Conservation (phyloP, 2,329 filamentous ascomycete genomes). For the Aureobasidium sp. region DNA sequence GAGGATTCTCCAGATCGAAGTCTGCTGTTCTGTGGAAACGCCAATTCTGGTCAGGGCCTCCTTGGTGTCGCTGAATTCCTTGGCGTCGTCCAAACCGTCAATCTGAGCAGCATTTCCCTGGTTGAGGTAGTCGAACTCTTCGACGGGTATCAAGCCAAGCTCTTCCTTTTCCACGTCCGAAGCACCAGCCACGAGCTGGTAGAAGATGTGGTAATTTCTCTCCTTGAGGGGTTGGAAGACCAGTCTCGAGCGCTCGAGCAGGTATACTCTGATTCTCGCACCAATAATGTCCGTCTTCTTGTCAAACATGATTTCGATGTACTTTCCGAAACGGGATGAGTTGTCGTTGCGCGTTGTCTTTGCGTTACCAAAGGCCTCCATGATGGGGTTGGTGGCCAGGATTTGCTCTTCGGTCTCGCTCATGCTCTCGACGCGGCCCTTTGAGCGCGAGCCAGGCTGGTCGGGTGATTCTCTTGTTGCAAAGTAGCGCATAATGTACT, state of each 20-base stretch:
- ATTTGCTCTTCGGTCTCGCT: conserved; percentile 99
- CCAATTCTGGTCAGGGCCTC: conserved; percentile 83
- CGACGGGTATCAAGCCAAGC: conserved; percentile 68
- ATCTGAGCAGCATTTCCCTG: conserved; percentile 88
- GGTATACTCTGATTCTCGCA: conserved; percentile 91
- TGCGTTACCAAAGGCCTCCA: conserved; percentile 99
- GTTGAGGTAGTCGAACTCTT: conserved; percentile 93
- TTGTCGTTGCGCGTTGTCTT: conserved; percentile 99
- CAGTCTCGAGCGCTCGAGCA: conserved; percentile 87
- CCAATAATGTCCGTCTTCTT: conserved; percentile 91
- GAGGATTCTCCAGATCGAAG: conserved; percentile 80
- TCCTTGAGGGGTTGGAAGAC: conserved; percentile 97
- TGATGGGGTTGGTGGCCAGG: conserved; percentile 94
- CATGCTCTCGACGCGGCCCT: conserved; percentile 70
- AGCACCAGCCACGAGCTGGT: conserved; percentile 91
- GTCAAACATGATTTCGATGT: conserved; percentile 99
- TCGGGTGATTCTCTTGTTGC: conserved; percentile 92
- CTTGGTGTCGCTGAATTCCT: conserved; percentile 83
- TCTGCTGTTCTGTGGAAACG: conserved; percentile 64
- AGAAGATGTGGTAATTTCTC: conserved; percentile 98
- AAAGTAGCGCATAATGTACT: conserved; percentile 99
- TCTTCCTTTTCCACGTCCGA: conserved; percentile 74
- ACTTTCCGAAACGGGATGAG: conserved; percentile 97
- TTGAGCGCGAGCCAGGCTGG: conserved; percentile 68
- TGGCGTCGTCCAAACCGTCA: conserved; percentile 90